A percentile compares a stretch with the other conserved stretches of the same genome.
phyloP scores from a whole-genome alignment of 116 monocot genomes.

The Phalaenopsis hybrid region DNA sequence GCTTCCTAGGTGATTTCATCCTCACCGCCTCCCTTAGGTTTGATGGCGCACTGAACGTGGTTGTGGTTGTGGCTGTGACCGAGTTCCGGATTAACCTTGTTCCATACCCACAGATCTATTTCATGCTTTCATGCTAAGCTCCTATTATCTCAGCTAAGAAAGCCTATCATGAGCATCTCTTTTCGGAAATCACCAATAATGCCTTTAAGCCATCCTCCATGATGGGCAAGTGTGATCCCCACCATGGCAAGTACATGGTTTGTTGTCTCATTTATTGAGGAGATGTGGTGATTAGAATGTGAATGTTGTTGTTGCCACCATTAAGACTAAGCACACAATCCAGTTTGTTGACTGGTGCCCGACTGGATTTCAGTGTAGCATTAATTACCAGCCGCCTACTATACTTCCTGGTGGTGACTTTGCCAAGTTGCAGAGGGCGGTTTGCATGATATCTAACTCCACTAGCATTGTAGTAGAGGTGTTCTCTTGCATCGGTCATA shows the following conservation, averaged over 20 bases:
- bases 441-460: no score
- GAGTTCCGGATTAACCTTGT: no score
- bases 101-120: conserved; percentile 46
- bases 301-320: conserved; percentile 45
- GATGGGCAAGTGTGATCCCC: conserved; percentile 60
- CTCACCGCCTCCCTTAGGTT: no score
- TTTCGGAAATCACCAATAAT: conserved; percentile 46
- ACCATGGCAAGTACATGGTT: conserved; percentile 63
- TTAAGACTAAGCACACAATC: conserved; percentile 54
- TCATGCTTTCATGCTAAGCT: conserved; percentile 42
- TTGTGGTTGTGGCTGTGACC: no score
- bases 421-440: no score
- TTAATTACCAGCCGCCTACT: conserved; percentile 51
- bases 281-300: conserved; percentile 51
- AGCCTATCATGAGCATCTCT: conserved; percentile 60
- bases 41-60: no score
- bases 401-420: no score
- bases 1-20: no score
- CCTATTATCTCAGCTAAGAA: conserved; percentile 49
- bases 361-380: conserved; percentile 56
- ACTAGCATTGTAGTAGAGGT: no score
- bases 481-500: no score
- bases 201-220: conserved; percentile 56
- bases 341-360: conserved; percentile 64
- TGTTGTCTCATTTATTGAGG: conserved; percentile 53